phyloP scores from a whole-genome alignment of 2,329 filamentous ascomycete species.

The Pseudocercospora cruenta region DNA sequence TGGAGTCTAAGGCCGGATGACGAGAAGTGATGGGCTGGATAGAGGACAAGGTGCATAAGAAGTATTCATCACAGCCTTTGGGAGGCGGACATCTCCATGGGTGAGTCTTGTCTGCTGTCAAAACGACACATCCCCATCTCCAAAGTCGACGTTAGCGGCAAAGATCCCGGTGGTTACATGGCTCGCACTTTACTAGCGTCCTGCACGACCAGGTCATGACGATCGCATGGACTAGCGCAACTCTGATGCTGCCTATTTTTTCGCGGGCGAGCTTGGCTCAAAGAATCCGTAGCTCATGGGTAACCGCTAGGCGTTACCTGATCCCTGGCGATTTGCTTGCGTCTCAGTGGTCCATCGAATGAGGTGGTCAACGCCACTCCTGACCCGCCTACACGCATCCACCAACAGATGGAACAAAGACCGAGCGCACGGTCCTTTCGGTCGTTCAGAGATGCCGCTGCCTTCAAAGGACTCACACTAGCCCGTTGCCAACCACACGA shows the following conservation, averaged over 20 bases:
- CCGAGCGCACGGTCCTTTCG: conserved; percentile 6
- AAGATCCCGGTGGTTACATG: conserved; percentile 28
- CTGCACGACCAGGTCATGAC: conserved; percentile 28
- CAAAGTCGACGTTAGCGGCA: conserved; percentile 29
- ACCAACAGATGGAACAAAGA: conserved; percentile 3
- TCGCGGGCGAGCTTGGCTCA: conserved; percentile 19
- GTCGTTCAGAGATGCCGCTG: conserved; percentile 16
- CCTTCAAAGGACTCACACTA: not conserved
- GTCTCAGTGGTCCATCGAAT: conserved; percentile 24
- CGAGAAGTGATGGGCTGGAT: conserved; percentile 20
- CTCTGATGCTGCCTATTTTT: conserved; percentile 20
- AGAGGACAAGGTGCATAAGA: conserved; percentile 21
- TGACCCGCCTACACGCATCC: conserved; percentile 9
- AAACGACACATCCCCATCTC: conserved; percentile 32
- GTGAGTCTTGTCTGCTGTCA: conserved; percentile 20
- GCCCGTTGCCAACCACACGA: conserved; percentile 10
- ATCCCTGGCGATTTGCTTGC: conserved; percentile 20
- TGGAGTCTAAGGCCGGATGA: conserved; percentile 13
- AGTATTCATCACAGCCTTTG: conserved; percentile 24
- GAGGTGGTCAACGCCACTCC: conserved; percentile 15
- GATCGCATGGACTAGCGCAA: conserved; percentile 24
- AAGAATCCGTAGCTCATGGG: conserved; percentile 20
- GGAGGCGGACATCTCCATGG: conserved; percentile 20
- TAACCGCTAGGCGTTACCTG: conserved; percentile 9
- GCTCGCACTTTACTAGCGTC: conserved; percentile 26